A percentile compares a stretch with the other conserved stretches of the same genome.
Conservation (phyloP, 495 filamentous ascomycete species). For the Aspergillus bridgeri region DNA sequence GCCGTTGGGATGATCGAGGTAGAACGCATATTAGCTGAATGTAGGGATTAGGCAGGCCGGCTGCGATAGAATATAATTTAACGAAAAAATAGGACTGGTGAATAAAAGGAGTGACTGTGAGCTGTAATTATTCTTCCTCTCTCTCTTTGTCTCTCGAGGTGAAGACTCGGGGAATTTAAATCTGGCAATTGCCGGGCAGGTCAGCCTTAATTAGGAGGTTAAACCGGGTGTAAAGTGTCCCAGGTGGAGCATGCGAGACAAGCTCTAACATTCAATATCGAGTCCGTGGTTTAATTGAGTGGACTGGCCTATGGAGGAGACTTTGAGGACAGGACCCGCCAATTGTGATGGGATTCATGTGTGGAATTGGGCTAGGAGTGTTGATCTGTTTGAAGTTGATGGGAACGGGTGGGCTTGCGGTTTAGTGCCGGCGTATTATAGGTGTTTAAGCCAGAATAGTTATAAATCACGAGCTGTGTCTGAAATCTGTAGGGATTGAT, state of each 20-base stretch:
- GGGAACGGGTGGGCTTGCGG: neutral
- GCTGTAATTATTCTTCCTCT: neutral
- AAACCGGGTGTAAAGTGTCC: neutral
- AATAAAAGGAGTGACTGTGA: neutral
- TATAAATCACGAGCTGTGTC: neutral
- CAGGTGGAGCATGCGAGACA: neutral
- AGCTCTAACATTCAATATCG: neutral
- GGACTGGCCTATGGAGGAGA: neutral
- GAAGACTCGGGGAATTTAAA: neutral
- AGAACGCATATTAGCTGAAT: neutral
- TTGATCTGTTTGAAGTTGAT: neutral
- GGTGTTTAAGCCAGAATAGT: neutral
- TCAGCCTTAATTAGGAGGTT: neutral
- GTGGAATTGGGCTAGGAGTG: neutral
- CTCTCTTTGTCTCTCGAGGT: neutral
- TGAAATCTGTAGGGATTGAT: neutral
- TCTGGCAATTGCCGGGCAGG: neutral
- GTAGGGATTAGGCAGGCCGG: neutral
- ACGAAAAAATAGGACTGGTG: neutral
- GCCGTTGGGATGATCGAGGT: neutral
- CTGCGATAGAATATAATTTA: neutral
- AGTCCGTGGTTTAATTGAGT: neutral
- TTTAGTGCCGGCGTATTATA: neutral
- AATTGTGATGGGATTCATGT: neutral
- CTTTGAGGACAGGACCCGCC: neutral